Conservation (phyloP, 2,329 filamentous ascomycete genomes). For the Colletotrichum sp. region DNA sequence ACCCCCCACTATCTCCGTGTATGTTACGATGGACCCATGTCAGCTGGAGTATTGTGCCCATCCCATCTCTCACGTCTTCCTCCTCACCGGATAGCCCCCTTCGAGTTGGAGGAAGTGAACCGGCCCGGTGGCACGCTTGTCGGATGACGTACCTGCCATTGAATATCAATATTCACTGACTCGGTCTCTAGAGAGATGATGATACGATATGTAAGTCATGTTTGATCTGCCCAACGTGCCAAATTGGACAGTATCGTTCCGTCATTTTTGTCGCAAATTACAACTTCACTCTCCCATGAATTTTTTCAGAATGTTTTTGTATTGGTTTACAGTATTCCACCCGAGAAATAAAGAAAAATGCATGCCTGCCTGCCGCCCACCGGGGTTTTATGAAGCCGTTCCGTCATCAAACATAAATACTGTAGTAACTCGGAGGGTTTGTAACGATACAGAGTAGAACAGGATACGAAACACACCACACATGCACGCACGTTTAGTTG, state of each 20-base stretch:
- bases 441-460: conserved; percentile 7
- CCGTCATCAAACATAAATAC: conserved; percentile 21
- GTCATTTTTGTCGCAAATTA: neutral
- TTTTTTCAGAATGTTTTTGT: neutral
- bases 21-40: neutral
- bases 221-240: neutral
- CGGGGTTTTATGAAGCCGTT: conserved; percentile 17
- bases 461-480: neutral
- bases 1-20: neutral
- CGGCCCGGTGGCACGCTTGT: neutral
- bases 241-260: neutral
- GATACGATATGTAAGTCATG: neutral
- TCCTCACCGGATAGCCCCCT: neutral
- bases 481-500: neutral
- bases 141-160: neutral
- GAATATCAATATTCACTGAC: neutral
- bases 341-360: neutral
- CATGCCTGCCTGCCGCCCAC: conserved; percentile 1
- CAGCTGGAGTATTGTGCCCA: neutral
- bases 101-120: neutral
- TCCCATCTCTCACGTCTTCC: neutral
- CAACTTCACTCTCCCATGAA: too few relatives aligned
- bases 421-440: conserved; percentile 7
- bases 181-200: neutral
- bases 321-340: neutral